Evolutionary conservation across 1,139 yeast species (phyloP), one percentile per base, ranked within the genome.

Genomic region (Suhomyces terraborum): DNA sequence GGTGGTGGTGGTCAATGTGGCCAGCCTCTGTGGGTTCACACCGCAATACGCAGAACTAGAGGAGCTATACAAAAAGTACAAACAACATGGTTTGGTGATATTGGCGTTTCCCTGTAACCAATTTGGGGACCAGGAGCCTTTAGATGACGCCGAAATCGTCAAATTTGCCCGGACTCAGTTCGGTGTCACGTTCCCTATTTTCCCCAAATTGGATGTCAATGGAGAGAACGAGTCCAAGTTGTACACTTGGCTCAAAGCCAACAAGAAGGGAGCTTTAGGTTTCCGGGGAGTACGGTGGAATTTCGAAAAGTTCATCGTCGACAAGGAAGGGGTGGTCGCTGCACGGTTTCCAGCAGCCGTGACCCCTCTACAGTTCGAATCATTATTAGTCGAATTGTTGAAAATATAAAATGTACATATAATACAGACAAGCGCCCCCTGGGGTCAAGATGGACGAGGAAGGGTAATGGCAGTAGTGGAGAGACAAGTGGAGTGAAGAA

Each of bases 241-340:
- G n/a, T 73, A 60, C 45, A 43, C 49, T 3, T 67, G 48, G 44
- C 54, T 73, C 40, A 73, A 72, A 46, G 38, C 28, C 6, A 30
- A 55, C 31, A 46, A 53, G 31, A 44, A 52, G 6, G 95, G 94
- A 16, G 53, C 77, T 10, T 63, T 89, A 35, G 96, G 96, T 12
- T 82, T 88, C 62, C 75, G 73, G 46, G 93, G 95, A 22, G 77
- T 91, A 54, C 82, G 87, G 62, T 93, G 98, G 98, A 93, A 93
- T 69, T 93, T 91, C 61, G 98, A 91, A 64, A 93, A 93, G 71
- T 93, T 93, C 67, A 56, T 93, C 39, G 62, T 93, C 41, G 82
- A 83, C 60, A 75, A 75, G 54, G 56, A 79, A 2, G 98, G 98
- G 38, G 60, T 77, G 1, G 96, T 89, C 32, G 79, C 77, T 34